Base-by-base conservation (phyloP, 2,329 filamentous ascomycete species). In the Exophiala oligosperma region DNA sequence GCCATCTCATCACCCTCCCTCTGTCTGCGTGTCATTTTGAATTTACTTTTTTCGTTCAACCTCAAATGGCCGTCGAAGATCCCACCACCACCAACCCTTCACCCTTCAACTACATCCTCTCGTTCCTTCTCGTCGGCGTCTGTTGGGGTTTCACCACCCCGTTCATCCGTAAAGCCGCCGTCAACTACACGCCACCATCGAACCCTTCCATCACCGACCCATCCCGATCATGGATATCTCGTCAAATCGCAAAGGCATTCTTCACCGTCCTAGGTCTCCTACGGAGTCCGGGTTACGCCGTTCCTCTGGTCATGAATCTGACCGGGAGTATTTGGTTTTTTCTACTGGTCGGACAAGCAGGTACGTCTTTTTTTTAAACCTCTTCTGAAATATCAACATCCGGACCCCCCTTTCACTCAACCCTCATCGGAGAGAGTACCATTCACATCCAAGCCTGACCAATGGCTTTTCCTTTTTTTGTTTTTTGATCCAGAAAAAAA, bases 291-390 rank as follows among this genome's bases (percentile, higher is more conserved):
- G 83, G 84, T 17, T 97, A 97, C 74, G 90, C 91, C 4, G 76
- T 96, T 26, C 93, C 93, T 21, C 75, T 97, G 66, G 76, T 96
- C 52, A 75, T 96, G 58, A 97, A 97, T 72, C 76, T 97, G 53
- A 96, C 93, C 2, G 93, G 93, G 29, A 96, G 91, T 70, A 82
- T 97, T 55, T 97, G 93, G 93, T 97, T 97, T 76, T 97, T 97
- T 68, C 75, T 97, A 66, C 79, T 97, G 64, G 93, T 97, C 75
- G 93, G 93, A 5, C 85, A 94, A 73, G 92, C 92, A 68, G 92
- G 92, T 95, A 75, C 67, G 88, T 82, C 59, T 64, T 46, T 46
- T 17, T 24, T 3, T 46, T 46, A 7, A 1, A 8, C 14, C 35
- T 37, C 17, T 43, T 43, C n/a, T 32, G 17, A 11, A 1, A 32